Evolutionary conservation across 2,329 filamentous ascomycete genomes (phyloP).

Genomic region (Triangularia verruculosa): DNA sequence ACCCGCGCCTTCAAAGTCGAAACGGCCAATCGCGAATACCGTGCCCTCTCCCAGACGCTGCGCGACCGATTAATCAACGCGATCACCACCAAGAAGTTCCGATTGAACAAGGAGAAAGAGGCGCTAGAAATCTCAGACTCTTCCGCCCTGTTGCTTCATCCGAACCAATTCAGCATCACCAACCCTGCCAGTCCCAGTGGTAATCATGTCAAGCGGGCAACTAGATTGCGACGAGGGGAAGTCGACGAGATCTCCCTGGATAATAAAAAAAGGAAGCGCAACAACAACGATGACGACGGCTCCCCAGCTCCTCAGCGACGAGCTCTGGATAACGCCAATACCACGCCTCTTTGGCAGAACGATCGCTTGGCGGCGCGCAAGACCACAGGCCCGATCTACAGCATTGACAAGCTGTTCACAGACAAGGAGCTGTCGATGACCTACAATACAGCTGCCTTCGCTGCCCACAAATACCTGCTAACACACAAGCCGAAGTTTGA

Average conservation of each 20-base stretch:
- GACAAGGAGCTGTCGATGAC: conserved; percentile 66
- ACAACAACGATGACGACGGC: conserved; percentile 58
- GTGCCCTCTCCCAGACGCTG: conserved; percentile 56
- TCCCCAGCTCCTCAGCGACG: conserved; percentile 59
- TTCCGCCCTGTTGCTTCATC: conserved; percentile 62
- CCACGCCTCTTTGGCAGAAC: conserved; percentile 61
- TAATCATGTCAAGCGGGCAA: conserved; percentile 60
- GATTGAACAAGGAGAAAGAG: conserved; percentile 64
- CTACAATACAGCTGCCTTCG: conserved; percentile 61
- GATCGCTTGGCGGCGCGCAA: conserved; percentile 55
- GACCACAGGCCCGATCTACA: conserved; percentile 59
- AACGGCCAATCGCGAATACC: conserved; percentile 60
- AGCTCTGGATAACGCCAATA: conserved; percentile 50
- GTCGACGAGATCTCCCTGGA: conserved; percentile 58
- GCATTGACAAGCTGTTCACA: conserved; percentile 67
- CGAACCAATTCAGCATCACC: conserved; percentile 64
- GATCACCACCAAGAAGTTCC: conserved; percentile 61
- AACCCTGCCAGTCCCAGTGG: conserved; percentile 64
- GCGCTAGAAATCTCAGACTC: conserved; percentile 65
- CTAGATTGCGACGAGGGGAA: conserved; percentile 54
- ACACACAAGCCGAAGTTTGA: conserved; percentile 52
- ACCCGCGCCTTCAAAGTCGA: conserved; percentile 60
- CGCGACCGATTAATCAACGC: conserved; percentile 66
- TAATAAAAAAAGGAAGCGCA: conserved; percentile 61
- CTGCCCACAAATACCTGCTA: conserved; percentile 60